Base-by-base conservation (phyloP, 371 early-diverging fungal species). In the Saksenaea vasiformis region DNA sequence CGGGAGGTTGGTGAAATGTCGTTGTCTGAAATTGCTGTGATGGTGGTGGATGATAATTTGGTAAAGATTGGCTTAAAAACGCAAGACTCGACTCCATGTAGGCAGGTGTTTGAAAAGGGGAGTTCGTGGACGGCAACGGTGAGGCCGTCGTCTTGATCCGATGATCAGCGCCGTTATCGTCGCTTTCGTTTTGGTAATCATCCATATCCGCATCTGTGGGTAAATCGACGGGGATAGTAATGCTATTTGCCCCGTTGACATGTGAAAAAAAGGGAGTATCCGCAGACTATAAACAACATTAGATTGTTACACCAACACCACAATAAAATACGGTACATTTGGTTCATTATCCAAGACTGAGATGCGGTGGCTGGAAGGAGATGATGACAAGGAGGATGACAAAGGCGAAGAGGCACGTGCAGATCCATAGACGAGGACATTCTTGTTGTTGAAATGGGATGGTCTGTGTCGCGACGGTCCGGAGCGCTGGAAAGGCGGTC, bases 201-300 rank as follows among this genome's bases (percentile, higher is more conserved):
- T 74, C 74, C 70, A 70, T 70, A 57, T 74, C 74, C 15, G 74
- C 70, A 62, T 74, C 74, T 1, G 62, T 65, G 4, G 70, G 66
- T 58, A 74, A 44, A 58, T 70, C 71, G 28, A 68, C 68, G 1
- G 74, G 74, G 22, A 74, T 74, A 15, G 74, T 74, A 47, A 74
- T 74, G 64, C 74, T 74, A 38, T 63, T 70, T 47, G 64, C 58
- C 37, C 65, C 58, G 37, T 59, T 55, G 37, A 59, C 51, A 54
- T 38, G 60, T 39, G 65, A 62, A 47, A 70, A 66, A 47, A 59
- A 70, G n/a, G 67, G 55, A 38, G 51, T 22, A 47, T 47, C 51
- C 51, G 51, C 51, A 47, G 51, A 22, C 51, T 47, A 47, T 47
- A n/a, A n/a, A 47, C 51, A 47, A 47, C 10, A 22, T 47, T 47